Evolutionary conservation across 2,329 filamentous ascomycete genomes (phyloP).

Genomic region (Diaporthe ilicicola): DNA sequence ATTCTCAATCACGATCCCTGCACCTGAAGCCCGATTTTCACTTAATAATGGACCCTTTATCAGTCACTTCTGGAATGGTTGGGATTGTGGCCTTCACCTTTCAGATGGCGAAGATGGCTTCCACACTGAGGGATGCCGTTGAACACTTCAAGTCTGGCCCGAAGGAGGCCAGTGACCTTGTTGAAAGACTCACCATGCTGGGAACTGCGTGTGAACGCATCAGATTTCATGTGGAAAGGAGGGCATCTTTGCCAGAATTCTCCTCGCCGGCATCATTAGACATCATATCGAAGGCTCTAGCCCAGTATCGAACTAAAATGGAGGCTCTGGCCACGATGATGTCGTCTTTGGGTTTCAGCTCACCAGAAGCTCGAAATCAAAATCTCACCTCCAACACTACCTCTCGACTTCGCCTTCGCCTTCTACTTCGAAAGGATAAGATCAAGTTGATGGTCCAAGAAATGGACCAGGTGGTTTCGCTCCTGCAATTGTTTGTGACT

Average conservation of each 20-base stretch:
- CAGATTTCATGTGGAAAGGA: not conserved
- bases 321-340: not conserved
- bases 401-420: not conserved
- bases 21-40: no score
- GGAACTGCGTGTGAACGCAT: not conserved
- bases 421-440: not conserved
- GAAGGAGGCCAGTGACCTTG: not conserved
- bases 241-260: fast-evolving
- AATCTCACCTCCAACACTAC: not conserved
- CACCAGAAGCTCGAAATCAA: not conserved
- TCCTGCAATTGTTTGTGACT: not conserved
- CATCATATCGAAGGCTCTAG: not conserved
- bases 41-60: slow-evolving; percentile 1
- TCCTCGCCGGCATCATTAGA: not conserved
- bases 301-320: not conserved
- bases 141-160: not conserved
- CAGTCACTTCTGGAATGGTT: not conserved
- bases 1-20: no score
- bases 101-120: not conserved
- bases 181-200: not conserved
- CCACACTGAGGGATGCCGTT: not conserved
- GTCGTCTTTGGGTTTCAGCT: no score
- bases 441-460: not conserved
- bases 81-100: not conserved
- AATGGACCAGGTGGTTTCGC: not conserved